Evolutionary conservation across 2,329 filamentous ascomycete species (phyloP).

Genomic region (Paraphaeosphaeria minitans): DNA sequence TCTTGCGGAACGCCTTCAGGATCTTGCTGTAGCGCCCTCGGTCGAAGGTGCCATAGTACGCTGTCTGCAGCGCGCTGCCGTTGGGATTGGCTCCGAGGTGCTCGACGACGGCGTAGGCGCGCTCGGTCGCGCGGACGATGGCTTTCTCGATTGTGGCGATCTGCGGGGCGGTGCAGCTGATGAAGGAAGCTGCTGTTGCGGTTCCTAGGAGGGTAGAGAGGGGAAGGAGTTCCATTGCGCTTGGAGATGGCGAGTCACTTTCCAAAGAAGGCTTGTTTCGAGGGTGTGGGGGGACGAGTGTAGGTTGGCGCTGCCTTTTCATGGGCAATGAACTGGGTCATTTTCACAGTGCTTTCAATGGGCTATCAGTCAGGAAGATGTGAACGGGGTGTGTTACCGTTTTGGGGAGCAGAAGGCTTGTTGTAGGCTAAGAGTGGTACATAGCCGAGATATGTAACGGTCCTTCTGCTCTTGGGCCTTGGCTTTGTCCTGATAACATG

Average conservation of each 20-base stretch:
- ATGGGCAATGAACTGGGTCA: too few relatives aligned
- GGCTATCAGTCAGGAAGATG: too few relatives aligned
- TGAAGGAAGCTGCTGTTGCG: slow-evolving; percentile 1
- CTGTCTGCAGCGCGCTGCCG: slow-evolving; percentile 2
- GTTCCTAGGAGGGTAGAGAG: background rate
- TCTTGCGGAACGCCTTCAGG: slow-evolving; percentile 1
- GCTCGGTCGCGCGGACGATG: background rate
- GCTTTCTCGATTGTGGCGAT: slow-evolving; percentile 1
- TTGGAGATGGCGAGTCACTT: background rate
- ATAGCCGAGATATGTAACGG: background rate
- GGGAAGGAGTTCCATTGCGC: background rate
- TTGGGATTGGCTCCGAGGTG: slow-evolving; percentile 6
- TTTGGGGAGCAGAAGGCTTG: background rate
- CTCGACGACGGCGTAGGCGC: background rate
- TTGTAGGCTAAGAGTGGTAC: background rate
- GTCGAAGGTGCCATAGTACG: slow-evolving; percentile 1
- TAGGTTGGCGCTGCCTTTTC: background rate
- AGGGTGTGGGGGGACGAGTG: background rate
- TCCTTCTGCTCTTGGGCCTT: background rate
- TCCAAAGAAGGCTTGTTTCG: background rate
- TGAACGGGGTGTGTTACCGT: background rate
- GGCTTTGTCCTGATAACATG: too few relatives aligned
- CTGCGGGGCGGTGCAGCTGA: background rate
- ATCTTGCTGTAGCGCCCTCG: background rate
- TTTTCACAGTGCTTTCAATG: background rate